These are phyloP conservation scores for Meripilus lineatus DNA, from an alignment of 1,284 basidiomycete genomes.

Conservation along the genomic window DNA sequence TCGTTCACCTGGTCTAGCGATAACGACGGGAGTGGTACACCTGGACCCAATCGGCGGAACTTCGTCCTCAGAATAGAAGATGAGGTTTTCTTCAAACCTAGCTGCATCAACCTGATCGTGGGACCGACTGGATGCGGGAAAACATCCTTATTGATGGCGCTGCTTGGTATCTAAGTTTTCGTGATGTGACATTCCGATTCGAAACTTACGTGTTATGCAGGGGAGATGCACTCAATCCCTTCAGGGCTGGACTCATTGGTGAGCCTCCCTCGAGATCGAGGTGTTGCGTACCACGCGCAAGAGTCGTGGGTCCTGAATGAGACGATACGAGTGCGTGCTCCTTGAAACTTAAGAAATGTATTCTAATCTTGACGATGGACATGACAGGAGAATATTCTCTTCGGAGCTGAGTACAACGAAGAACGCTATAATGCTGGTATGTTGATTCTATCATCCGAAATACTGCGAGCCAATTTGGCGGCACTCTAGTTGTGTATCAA, in stretches of 20 bases:
- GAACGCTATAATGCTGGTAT: constrained; percentile 39
- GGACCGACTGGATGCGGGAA: constrained; percentile 57
- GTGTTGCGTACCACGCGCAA: constrained; percentile 72
- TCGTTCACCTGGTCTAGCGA: constrained; percentile 37
- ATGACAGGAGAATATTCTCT: constrained; percentile 39
- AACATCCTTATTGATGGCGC: constrained; percentile 48
- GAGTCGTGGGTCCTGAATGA: constrained; percentile 71
- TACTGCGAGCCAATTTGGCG: constrained; percentile 26
- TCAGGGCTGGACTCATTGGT: constrained; percentile 52
- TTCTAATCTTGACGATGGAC: background rate
- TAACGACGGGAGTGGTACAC: constrained; percentile 22
- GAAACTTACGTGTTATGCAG: constrained; percentile 23
- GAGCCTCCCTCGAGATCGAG: constrained; percentile 57
- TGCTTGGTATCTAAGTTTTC: constrained; percentile 35
- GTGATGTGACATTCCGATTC: constrained; percentile 10
- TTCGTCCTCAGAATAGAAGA: constrained; percentile 46
- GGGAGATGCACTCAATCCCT: constrained; percentile 61
- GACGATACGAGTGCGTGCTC: constrained; percentile 33
- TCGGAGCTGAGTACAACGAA: constrained; percentile 38
- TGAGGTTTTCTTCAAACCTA: constrained; percentile 53
- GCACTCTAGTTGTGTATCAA: constrained; percentile 51
- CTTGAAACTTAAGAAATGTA: background rate
- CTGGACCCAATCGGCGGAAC: constrained; percentile 23
- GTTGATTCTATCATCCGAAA: constrained; percentile 19
- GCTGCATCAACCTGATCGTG: constrained; percentile 57